Conservation (phyloP, 148 eudicot species). For the Oxyria digyna region DNA sequence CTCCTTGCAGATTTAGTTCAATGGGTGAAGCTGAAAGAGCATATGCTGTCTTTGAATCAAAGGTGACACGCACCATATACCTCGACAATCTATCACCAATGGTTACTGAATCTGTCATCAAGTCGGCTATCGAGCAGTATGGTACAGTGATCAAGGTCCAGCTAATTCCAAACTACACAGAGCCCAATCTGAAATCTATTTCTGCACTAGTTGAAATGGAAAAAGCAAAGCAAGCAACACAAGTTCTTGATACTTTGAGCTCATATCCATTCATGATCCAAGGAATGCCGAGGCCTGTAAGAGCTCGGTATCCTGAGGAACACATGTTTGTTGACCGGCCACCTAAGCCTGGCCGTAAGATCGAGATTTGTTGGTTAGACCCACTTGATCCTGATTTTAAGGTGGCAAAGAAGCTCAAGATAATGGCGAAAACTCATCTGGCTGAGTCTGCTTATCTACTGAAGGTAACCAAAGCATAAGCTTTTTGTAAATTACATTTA, state of each 20-base stretch:
- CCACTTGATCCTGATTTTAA: constrained; percentile 40
- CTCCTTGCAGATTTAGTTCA: not conserved
- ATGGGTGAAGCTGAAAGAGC: constrained; percentile 41
- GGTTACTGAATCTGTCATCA: constrained; percentile 47
- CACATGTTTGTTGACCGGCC: constrained; percentile 78
- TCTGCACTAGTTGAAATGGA: constrained; percentile 69
- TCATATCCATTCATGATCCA: constrained; percentile 55
- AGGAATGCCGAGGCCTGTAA: constrained; percentile 83
- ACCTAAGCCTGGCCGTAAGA: constrained; percentile 41
- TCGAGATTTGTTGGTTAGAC: constrained; percentile 44
- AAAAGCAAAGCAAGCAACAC: constrained; percentile 25
- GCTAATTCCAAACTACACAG: constrained; percentile 42
- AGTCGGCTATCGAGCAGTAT: constrained; percentile 53
- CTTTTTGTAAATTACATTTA: not conserved
- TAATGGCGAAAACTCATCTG: constrained; percentile 29
- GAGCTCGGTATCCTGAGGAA: constrained; percentile 33
- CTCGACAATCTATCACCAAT: constrained; percentile 61
- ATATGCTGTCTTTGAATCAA: constrained; percentile 54
- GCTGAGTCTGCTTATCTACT: constrained; percentile 37
- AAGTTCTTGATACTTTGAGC: constrained; percentile 19
- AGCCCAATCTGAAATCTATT: constrained; percentile 18
- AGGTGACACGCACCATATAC: constrained; percentile 54
- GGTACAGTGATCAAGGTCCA: constrained; percentile 33
- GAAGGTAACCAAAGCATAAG: constrained; percentile 27
- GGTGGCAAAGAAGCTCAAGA: constrained; percentile 48